A percentile compares a stretch with the other conserved stretches of the same genome.
These are phyloP conservation scores for Zygosaccharomyces siamensis DNA, from an alignment of 805 yeast species.

Conservation along the genomic window DNA sequence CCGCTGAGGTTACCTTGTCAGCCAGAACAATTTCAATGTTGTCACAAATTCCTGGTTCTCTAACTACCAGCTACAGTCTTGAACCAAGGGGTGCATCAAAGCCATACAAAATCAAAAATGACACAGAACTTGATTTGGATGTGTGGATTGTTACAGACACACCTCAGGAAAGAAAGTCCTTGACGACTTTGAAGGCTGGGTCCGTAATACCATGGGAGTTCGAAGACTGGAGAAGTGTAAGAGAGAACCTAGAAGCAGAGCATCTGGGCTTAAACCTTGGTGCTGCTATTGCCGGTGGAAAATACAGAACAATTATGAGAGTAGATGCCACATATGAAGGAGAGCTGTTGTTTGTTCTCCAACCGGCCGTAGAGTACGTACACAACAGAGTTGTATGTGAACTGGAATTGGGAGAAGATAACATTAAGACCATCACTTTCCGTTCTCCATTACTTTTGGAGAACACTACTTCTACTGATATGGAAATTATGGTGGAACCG, in stretches of 20 bases:
- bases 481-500: conserved; percentile 40
- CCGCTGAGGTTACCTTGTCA: conserved; percentile 77
- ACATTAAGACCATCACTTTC: conserved; percentile 71
- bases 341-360: conserved; percentile 63
- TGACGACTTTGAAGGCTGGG: conserved; percentile 42
- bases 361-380: conserved; percentile 56
- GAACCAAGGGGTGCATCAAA: conserved; percentile 72
- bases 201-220: conserved; percentile 76
- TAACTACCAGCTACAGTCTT: conserved; percentile 49
- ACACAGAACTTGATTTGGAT: conserved; percentile 77
- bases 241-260: conserved; percentile 73
- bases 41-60: conserved; percentile 58
- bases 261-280: conserved; percentile 58
- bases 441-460: conserved; percentile 68
- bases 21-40: conserved; percentile 74
- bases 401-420: conserved; percentile 62
- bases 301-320: conserved; percentile 48
- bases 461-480: conserved; percentile 60
- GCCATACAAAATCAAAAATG: conserved; percentile 76
- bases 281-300: conserved; percentile 52
- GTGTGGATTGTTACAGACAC: conserved; percentile 67
- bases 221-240: conserved; percentile 85
- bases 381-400: conserved; percentile 76
- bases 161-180: conserved; percentile 22
- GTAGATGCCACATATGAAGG: conserved; percentile 79